These are phyloP conservation scores for Myriosclerotinia duriaeana DNA, from an alignment of 2,329 filamentous ascomycete genomes.

Conservation along the genomic window DNA sequence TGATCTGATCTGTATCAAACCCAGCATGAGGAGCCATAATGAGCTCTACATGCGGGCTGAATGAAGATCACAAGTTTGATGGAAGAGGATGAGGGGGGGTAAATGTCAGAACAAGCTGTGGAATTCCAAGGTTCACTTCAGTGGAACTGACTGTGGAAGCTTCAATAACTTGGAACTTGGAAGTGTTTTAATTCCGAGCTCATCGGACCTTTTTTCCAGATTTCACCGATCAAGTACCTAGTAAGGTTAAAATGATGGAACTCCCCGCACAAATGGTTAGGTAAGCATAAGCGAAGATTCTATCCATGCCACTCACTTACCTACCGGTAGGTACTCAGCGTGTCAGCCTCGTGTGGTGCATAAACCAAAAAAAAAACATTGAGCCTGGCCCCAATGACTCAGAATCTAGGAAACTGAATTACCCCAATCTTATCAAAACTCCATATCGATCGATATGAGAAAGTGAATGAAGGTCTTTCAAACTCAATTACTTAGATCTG, in stretches of 20 bases:
- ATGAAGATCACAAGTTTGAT: constrained; percentile 20
- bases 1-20: constrained; percentile 74
- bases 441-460: constrained; percentile 25
- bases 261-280: constrained; percentile 1
- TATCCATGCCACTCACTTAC: background rate
- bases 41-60: constrained; percentile 51
- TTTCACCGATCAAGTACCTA: constrained; percentile 13
- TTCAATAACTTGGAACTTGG: no score
- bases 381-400: constrained; percentile 37
- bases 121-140: constrained; percentile 30
- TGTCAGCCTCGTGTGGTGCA: constrained; percentile 25
- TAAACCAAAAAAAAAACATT: constrained; percentile 24
- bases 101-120: constrained; percentile 10
- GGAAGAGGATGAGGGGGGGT: constrained; percentile 9
- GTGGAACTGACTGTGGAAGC: constrained; percentile 10
- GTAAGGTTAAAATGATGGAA: constrained; percentile 7
- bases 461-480: constrained; percentile 38
- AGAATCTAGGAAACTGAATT: constrained; percentile 28
- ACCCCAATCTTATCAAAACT: constrained; percentile 23
- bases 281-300: constrained; percentile 19
- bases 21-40: constrained; percentile 67
- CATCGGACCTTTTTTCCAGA: constrained; percentile 11
- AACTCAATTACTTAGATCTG: constrained; percentile 35
- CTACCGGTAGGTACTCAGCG: no score
- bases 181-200: constrained; percentile 11